Base-by-base conservation (phyloP, 192 early-diverging fungal genomes). In the Phycomyces nitens region DNA sequence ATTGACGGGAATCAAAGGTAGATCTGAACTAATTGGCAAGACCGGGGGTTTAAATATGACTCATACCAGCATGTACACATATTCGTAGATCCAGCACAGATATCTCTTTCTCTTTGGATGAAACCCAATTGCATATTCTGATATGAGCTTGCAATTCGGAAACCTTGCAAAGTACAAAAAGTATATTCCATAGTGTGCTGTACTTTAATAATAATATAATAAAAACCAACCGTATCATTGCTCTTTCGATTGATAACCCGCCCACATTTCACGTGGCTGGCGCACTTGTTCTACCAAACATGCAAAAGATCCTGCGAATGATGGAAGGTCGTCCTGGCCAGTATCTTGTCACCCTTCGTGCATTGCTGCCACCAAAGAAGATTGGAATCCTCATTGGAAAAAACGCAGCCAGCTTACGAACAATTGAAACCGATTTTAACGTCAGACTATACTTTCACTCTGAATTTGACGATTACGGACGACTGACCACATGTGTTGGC, bases 401-500 rank as follows among this genome's bases (percentile, higher is more conserved):
- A 22, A 29, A 49, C 0, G 68, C 61, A 1, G 12, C 1, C 1
- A 43, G 14, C 3, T 61, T 64, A 44, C 68, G 56, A 51, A 22
- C 49, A 3, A 20, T 70, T 7, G 68, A 70, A 43, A 41, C 47
- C 39, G 43, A 56, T 2, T 70, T 29, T 23, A 23, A 42, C 4
- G 54, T 62, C 40, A 56, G 21, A 15, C 27, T 70, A 20, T 47
- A 57, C 18, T 58, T 70, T 41, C 24, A 58, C 38, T 20, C 24
- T 12, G 26, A 14, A 5, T 38, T 16, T 27, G 60, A 56, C n/a
- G 1, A 5, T 1, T 21, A 29, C 9, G 44, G 24, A 16, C 68
- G 68, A 18, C 44, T 70, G 5, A 26, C 22, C 18, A 70, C 61
- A 18, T 40, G 58, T 23, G 62, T 42, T 20, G 68, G 68, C 26